Base-by-base conservation (phyloP, 1,284 basidiomycete species). In the Puccinia polysora region DNA sequence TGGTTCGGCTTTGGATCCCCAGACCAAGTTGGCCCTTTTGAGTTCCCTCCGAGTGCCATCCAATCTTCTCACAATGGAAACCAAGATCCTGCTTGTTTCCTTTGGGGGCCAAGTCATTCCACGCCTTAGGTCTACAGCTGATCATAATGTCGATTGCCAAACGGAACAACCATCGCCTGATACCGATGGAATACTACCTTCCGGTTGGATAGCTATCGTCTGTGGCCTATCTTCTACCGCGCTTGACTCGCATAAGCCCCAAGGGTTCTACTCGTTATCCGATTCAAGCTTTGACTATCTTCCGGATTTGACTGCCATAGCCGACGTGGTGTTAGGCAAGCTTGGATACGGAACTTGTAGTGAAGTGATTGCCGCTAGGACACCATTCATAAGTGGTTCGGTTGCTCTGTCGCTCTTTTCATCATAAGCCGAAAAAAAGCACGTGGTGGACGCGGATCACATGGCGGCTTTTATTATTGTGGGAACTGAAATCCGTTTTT, bases 271-370 rank as follows among this genome's bases (percentile, higher is more conserved):
- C 43, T 59, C 65, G 25, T 38, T 69, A 14, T 28, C 55, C 18
- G 83, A 85, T 23, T 83, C 83, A n/a, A 89, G 89, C 80, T 90
- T 84, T 76, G 84, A 89, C 50, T 89, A 89, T 79, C 89, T 90
- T 85, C 88, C 88, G 8, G 87, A 89, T 79, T 77, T 90, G 74
- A 89, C 86, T 28, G 87, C 87, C 0, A 82, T 85, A 4, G 86
- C 84, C 6, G 88, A 90, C 77, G 87, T 88, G n/a, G 81, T 89
- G 12, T 81, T 90, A 38, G 88, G 88, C 28, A 90, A 90, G 79
- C 80, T 90, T 76, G 78, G 78, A 7, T 79, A 78, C 59, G 78
- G 78, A 5, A 79, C 78, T 6, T 79, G 78, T 67, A 77, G 76
- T 43, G 77, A 79, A 60, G 76, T 76, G 4, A 71, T 79, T 18